Evolutionary conservation across 2,329 filamentous ascomycete species (phyloP), one percentile per base, ranked within the genome.

Genomic region (Gnomoniopsis smithogilvyi): DNA sequence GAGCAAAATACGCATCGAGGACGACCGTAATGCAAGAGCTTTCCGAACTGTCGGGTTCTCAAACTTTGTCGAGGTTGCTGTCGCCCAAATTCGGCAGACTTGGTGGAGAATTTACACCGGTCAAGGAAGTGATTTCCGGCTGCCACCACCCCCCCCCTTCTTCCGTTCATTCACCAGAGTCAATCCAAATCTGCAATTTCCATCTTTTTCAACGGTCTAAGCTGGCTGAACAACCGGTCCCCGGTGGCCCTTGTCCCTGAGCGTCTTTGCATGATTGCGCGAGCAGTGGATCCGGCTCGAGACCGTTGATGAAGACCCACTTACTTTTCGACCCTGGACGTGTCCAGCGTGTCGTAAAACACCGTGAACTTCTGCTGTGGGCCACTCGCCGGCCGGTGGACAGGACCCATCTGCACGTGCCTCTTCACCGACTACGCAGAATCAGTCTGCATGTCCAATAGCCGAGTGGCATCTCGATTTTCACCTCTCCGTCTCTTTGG

Each of bases 351-450:
- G 48, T 50, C 53, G 45, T 47, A 22, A 47, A 49, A 49, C 46
- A 41, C 49, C 45, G 45, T 43, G 46, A 41, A n/a, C 30, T 30
- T 47, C 12, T 30, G 34, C 34, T 30, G 45, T 50, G 17, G 46
- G 26, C 53, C 53, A 56, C 46, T 56, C 30, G 46, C 45, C 49
- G 53, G 26, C 36, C 53, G 43, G 33, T 41, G 8, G 45, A 19
- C 21, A 21, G 34, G 26, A 33, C 45, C 48, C 22, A 49, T 38
- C 54, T 56, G 54, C 54, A 56, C 54, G 54, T 50, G 54, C 54
- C 54, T 15, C 36, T 30, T 56, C 54, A 56, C 54, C 54, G 54
- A 56, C 54, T 51, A 33, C 43, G 34, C 54, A 49, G 45, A 33
- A 22, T 19, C 43, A 22, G 10, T 19, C 43, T 19, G 43, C 43